A percentile compares a stretch with the other conserved stretches of the same genome.
Evolutionary conservation across 495 filamentous ascomycete genomes (phyloP).

Genomic region (Letharia columbiana): DNA sequence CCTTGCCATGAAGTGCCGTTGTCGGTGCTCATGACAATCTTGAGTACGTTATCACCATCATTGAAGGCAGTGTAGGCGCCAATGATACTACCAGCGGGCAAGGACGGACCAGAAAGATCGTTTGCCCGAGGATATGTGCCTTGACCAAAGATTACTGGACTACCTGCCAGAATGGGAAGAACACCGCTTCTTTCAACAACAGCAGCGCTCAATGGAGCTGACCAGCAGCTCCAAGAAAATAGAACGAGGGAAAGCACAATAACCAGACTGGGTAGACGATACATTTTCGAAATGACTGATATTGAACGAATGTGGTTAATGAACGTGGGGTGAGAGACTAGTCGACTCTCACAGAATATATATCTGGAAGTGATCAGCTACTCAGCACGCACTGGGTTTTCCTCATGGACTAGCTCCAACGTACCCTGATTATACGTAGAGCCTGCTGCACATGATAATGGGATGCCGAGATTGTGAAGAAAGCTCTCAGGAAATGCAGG

Average conservation of each 20-base stretch:
- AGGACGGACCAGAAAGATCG: conserved; percentile 28
- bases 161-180: conserved; percentile 16
- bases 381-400: no score
- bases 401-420: not conserved
- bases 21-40: conserved; percentile 36
- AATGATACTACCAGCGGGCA: conserved; percentile 32
- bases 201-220: conserved; percentile 10
- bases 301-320: conserved; percentile 11
- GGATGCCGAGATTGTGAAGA: not conserved
- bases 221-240: conserved; percentile 1
- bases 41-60: conserved; percentile 31
- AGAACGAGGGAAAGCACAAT: conserved; percentile 3
- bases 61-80: conserved; percentile 35
- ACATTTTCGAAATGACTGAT: not conserved
- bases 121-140: conserved; percentile 46
- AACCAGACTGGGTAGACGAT: not conserved
- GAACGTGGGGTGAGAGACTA: conserved; percentile 13
- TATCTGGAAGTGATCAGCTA: not conserved
- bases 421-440: not conserved
- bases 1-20: conserved; percentile 34
- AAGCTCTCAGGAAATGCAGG: not conserved
- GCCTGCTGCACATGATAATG: not conserved
- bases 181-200: conserved; percentile 5
- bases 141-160: conserved; percentile 21
- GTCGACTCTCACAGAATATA: not conserved